Evolutionary conservation across 306 rosid species (phyloP), one percentile per base, ranked within the genome.

Genomic region (Trifolium repens): DNA sequence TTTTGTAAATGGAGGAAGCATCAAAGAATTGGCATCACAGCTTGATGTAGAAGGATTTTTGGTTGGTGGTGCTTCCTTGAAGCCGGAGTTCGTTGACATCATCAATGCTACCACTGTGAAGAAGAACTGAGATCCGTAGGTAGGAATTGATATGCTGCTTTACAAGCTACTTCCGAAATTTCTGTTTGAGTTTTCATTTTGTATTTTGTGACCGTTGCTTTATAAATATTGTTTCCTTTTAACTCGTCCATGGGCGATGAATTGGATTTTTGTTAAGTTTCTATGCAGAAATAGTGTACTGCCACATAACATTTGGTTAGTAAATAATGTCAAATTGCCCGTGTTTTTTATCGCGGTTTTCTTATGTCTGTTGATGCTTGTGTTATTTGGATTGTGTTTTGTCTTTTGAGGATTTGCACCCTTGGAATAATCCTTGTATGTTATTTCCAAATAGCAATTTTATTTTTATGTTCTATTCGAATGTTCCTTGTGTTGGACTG

Each of bases 21-120:
- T 88, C 90, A 88, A 84, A 66, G 98, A 94, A 77, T 69, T 94
- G 85, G 97, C 97, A 67, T 75, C 74, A 34, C 94, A 91, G 82
- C 88, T 88, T 19, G 98, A 94, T 71, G 69, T 94, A 65, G 98
- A 94, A 82, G 98, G 96, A 53, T 94, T 94, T 88, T 85, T 94
- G 86, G 97, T 91, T 61, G 98, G 98, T 3, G 97, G 97, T 84
- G 97, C 97, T 87, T 94, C 97, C 54, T 84, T 91, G 40, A 88
- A 91, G 96, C 77, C 91, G 22, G 98, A 91, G 89, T 94, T 91
- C 78, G 11, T 91, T 30, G 91, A 94, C 89, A 94, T 94, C 78
- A 90, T 91, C 80, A 91, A 90, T 32, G 42, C 98, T 9, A 90
- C 96, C 26, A 80, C 90, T 4, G 91, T 84, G 87, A 90, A 90